Percentiles rank a stretch among this genome's conserved stretches.
Evolutionary conservation across 2,329 filamentous ascomycete species (phyloP).

Genomic region (Curvularia verruculosa): DNA sequence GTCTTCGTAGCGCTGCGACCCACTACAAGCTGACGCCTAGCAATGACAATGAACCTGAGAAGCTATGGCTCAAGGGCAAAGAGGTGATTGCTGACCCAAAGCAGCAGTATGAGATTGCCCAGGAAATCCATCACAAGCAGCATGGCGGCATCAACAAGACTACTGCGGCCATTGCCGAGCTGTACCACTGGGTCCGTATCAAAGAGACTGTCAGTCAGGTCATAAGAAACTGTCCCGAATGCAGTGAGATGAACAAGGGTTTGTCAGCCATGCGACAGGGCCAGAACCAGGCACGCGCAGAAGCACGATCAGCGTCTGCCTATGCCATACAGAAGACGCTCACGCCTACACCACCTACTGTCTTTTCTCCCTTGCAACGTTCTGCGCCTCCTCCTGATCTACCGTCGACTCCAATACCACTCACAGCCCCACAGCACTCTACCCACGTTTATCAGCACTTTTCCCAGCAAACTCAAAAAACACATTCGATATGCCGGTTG

Average conservation of each 20-base stretch:
- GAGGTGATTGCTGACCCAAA: conserved; percentile 92
- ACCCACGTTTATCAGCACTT: conserved; percentile 29
- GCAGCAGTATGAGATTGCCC: conserved; percentile 87
- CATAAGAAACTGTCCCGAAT: conserved; percentile 88
- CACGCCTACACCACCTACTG: conserved; percentile 20
- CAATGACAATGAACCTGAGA: conserved; percentile 54
- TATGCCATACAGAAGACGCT: conserved; percentile 14
- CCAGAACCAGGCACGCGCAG: conserved; percentile 21
- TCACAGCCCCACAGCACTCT: conserved; percentile 40
- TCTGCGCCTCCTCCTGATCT: conserved; percentile 24
- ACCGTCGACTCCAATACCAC: conserved; percentile 35
- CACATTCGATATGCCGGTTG: conserved; percentile 60
- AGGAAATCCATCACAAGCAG: conserved; percentile 72
- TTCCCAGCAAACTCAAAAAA: conserved; percentile 47
- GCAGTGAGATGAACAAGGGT: conserved; percentile 69
- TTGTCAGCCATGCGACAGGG: conserved; percentile 34
- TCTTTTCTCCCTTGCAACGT: conserved; percentile 15
- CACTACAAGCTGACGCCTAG: conserved; percentile 81
- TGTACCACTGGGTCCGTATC: conserved; percentile 96
- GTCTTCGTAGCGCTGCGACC: conserved; percentile 88
- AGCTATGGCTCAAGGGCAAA: conserved; percentile 96
- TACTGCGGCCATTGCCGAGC: conserved; percentile 89
- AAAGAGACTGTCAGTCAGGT: conserved; percentile 96
- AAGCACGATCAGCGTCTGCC: conserved; percentile 15
- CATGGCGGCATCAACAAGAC: conserved; percentile 99